Evolutionary conservation across 805 yeast species (phyloP).

Genomic region (Ogataea corticis): DNA sequence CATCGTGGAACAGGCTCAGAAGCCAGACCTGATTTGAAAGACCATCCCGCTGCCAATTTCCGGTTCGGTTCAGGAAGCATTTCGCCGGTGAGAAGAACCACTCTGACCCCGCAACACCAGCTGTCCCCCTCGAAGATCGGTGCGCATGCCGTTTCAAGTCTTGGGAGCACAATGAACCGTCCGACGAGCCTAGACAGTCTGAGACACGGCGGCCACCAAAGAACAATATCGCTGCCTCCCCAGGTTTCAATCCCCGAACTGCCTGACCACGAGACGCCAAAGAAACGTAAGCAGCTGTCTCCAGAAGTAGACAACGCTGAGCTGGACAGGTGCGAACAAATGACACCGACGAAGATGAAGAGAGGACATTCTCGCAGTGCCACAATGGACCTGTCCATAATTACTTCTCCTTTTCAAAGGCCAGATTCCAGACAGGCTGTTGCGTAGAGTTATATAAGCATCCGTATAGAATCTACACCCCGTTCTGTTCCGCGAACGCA

Average conservation of each 20-base stretch:
- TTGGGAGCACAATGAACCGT: slow-evolving; percentile 31
- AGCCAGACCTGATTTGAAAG: neutral
- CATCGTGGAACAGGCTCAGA: neutral
- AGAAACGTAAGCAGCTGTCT: slow-evolving; percentile 16
- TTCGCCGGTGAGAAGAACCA: slow-evolving; percentile 16
- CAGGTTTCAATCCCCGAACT: slow-evolving; percentile 36
- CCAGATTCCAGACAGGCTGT: neutral
- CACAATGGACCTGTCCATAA: slow-evolving; percentile 3
- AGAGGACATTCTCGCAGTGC: slow-evolving; percentile 1
- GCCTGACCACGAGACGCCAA: slow-evolving; percentile 17
- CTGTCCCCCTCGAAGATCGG: slow-evolving; percentile 58
- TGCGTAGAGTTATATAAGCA: no score
- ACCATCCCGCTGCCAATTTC: slow-evolving; percentile 29
- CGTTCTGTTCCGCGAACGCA: slow-evolving; percentile 30
- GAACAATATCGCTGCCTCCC: slow-evolving; percentile 43
- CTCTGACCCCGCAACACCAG: slow-evolving; percentile 23
- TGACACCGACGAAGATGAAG: neutral
- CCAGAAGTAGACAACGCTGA: neutral
- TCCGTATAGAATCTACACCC: neutral
- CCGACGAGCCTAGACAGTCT: slow-evolving; percentile 21
- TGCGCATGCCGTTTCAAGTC: slow-evolving; percentile 65
- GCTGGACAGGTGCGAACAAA: neutral
- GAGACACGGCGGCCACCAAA: slow-evolving; percentile 36
- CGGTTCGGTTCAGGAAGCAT: slow-evolving; percentile 33
- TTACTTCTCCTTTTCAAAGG: neutral